Evolutionary conservation across 1,284 basidiomycete species (phyloP), one percentile per base, ranked within the genome.

Genomic region (Microbotryum lychnidis-dioicae): DNA sequence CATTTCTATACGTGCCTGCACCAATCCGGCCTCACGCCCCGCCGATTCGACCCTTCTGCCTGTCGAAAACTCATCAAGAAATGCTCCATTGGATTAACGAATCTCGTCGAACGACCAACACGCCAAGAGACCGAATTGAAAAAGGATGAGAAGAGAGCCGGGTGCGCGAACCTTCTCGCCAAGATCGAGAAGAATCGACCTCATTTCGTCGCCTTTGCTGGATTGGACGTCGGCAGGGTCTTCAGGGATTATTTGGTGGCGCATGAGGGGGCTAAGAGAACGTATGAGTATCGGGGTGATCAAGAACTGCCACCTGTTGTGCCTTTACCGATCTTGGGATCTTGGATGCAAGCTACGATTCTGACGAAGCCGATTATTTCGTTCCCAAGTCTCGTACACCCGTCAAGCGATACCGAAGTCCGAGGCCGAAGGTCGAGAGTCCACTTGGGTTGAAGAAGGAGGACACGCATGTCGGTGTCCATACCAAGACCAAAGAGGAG

Each of bases 141-240:
- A 0, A 73, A 71, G 4, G 67, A 74, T 2, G 86, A 87, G 70
- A 81, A 82, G 75, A 71, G 74, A 1, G 75, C 76, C 1, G 75
- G 78, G 5, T 82, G 83, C 0, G 78, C 80, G 0, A 57, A 67
- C 0, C 76, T 91, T 6, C 76, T 87, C 0, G 65, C 63, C 6
- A 89, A 88, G 70, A 75, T 89, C 29, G 68, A 74, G 0, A 72
- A 67, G n/a, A 77, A 78, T 63, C 79, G 78, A 3, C 87, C 87
- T 0, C 76, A 77, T 3, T 76, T 86, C 5, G 79, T 87, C 0
- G 37, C 9, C 9, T 42, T 42, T 42, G 37, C 37, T 42, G 37
- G 37, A 16, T 14, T 42, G 37, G 37, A 42, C 37, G 37, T 42
- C 4, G 37, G 37, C 9, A 42, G 37, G 37, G 37, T 42, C 14